Evolutionary conservation across 2,329 filamentous ascomycete genomes (phyloP).

Genomic region (Colletotrichum limetticola): DNA sequence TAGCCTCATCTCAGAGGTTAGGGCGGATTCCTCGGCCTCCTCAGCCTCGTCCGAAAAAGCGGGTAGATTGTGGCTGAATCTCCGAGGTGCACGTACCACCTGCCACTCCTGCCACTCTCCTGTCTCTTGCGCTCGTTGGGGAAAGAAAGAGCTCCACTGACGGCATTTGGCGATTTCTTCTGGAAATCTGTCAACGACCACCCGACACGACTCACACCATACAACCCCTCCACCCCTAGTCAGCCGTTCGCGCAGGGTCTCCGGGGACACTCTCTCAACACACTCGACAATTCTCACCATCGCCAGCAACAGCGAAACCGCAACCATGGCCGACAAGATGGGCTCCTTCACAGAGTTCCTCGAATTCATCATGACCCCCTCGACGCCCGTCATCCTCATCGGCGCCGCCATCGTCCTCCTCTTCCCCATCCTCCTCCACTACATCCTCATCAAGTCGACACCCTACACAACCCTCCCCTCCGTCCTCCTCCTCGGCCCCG

Average conservation of each 20-base stretch:
- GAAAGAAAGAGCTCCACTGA: constrained; percentile 14
- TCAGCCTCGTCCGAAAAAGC: constrained; percentile 19
- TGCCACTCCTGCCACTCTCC: no score
- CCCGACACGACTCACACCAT: constrained; percentile 18
- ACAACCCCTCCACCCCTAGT: constrained; percentile 2
- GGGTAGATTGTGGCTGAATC: constrained; percentile 5
- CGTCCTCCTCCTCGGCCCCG: constrained; percentile 84
- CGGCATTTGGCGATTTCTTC: constrained; percentile 20
- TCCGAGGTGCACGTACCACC: neutral
- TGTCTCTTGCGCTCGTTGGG: neutral
- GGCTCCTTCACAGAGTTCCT: constrained; percentile 52
- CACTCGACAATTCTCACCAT: neutral
- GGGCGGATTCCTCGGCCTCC: constrained; percentile 5
- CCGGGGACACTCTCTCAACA: neutral
- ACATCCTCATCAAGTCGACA: constrained; percentile 74
- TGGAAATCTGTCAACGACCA: constrained; percentile 35
- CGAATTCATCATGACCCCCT: constrained; percentile 69
- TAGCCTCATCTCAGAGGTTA: neutral
- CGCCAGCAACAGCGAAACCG: neutral
- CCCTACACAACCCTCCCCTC: constrained; percentile 77
- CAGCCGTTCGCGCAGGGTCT: constrained; percentile 26
- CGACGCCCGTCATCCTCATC: constrained; percentile 70
- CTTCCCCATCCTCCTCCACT: constrained; percentile 82
- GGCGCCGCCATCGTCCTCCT: constrained; percentile 77
- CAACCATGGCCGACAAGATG: constrained; percentile 44